Conservation (phyloP, 2,329 filamentous ascomycete genomes). For the Colletotrichum shisoi region DNA sequence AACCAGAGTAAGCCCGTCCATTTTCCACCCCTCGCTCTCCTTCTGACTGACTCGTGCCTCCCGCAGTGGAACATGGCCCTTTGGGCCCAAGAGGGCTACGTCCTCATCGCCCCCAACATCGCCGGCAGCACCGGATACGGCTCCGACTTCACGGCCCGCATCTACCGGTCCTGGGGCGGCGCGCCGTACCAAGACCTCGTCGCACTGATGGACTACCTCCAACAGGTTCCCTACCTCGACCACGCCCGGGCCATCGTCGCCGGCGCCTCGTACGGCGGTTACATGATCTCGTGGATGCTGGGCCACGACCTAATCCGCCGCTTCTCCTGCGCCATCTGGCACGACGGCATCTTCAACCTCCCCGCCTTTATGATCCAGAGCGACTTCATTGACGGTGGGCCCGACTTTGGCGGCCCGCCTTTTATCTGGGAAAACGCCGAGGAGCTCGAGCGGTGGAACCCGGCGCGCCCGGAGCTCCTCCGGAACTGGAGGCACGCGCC, state of each 20-base stretch:
- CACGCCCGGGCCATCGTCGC: conserved; percentile 60
- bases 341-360: conserved; percentile 56
- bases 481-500: conserved; percentile 67
- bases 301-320: conserved; percentile 61
- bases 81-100: conserved; percentile 68
- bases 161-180: conserved; percentile 62
- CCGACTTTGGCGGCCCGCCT: conserved; percentile 53
- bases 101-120: conserved; percentile 67
- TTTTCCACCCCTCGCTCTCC: not conserved
- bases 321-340: conserved; percentile 53
- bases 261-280: conserved; percentile 66
- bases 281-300: conserved; percentile 68
- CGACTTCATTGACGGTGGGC: conserved; percentile 44
- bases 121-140: conserved; percentile 67
- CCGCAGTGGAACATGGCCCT: conserved; percentile 61
- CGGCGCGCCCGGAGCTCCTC: conserved; percentile 55
- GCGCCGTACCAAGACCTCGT: conserved; percentile 64
- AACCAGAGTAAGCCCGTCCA: conserved; percentile 48
- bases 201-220: conserved; percentile 61
- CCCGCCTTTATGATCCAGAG: conserved; percentile 44
- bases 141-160: conserved; percentile 49
- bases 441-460: conserved; percentile 61
- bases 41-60: conserved; percentile 10
- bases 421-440: conserved; percentile 56
- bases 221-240: conserved; percentile 62